Evolutionary conservation across 73 alveolate species (phyloP).

Genomic region (Strombidium stylifer): DNA sequence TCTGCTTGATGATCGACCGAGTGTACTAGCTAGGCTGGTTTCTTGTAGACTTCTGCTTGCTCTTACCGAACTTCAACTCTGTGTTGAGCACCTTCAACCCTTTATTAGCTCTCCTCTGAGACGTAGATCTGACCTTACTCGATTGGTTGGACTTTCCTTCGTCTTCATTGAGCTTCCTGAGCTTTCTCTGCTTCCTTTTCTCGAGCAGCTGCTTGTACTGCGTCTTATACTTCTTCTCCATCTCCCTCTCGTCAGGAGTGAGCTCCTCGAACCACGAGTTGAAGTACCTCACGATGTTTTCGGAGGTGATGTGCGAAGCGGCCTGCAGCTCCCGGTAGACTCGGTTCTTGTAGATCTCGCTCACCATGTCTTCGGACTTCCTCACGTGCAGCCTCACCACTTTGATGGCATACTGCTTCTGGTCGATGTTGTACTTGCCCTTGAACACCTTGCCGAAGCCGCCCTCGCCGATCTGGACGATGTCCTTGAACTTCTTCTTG

Average conservation of each 20-base stretch:
- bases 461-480: slow-evolving; percentile 79
- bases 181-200: not conserved
- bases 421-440: slow-evolving; percentile 71
- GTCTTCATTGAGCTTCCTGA: not conserved
- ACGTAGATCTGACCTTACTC: slow-evolving; percentile 3
- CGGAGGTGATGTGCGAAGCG: slow-evolving; percentile 70
- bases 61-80: not conserved
- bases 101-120: not conserved
- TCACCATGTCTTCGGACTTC: slow-evolving; percentile 54
- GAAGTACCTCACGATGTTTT: slow-evolving; percentile 71
- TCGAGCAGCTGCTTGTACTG: not conserved
- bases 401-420: slow-evolving; percentile 82
- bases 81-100: not conserved
- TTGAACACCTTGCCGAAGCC: slow-evolving; percentile 89
- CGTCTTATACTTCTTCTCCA: slow-evolving; percentile 1
- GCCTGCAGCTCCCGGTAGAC: slow-evolving; percentile 79
- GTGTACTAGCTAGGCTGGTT: not conserved
- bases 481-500: slow-evolving; percentile 55
- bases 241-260: slow-evolving; percentile 1
- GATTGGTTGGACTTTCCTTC: not conserved
- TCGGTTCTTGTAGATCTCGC: slow-evolving; percentile 61
- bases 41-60: no score
- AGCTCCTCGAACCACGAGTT: slow-evolving; percentile 80
- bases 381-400: slow-evolving; percentile 73
- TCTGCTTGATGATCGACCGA: not conserved